Conservation (phyloP, 768 basidiomycete genomes). For the Termitomyces titanicus region DNA sequence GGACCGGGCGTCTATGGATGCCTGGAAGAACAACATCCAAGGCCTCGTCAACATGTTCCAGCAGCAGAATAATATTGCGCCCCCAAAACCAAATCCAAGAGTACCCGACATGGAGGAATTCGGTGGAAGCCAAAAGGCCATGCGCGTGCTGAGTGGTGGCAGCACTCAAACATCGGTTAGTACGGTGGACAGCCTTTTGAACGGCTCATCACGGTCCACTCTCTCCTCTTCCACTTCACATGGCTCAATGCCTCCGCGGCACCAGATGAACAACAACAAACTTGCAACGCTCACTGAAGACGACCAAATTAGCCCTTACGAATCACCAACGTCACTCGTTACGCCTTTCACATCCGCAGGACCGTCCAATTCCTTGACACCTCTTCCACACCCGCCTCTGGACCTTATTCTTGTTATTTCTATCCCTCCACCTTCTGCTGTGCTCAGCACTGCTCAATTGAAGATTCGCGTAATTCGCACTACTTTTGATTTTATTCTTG, state of each 20-base stretch:
- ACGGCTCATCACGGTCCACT: slow-evolving; percentile 63
- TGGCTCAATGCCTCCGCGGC: slow-evolving; percentile 44
- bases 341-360: slow-evolving; percentile 71
- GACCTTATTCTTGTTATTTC: slow-evolving; percentile 93
- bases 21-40: slow-evolving; percentile 85
- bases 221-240: slow-evolving; percentile 74
- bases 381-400: slow-evolving; percentile 81
- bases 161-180: slow-evolving; percentile 64
- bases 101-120: slow-evolving; percentile 69
- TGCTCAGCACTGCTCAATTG: slow-evolving; percentile 76
- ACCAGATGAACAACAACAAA: slow-evolving; percentile 39
- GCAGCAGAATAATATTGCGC: slow-evolving; percentile 37
- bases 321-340: slow-evolving; percentile 54
- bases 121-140: slow-evolving; percentile 70
- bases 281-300: slow-evolving; percentile 69
- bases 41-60: slow-evolving; percentile 72
- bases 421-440: slow-evolving; percentile 68
- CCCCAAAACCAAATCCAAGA: slow-evolving; percentile 35
- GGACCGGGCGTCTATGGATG: slow-evolving; percentile 82
- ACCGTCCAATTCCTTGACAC: slow-evolving; percentile 76
- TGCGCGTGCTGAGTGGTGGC: slow-evolving; percentile 72
- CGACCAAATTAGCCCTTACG: slow-evolving; percentile 60
- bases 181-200: slow-evolving; percentile 66
- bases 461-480: slow-evolving; percentile 88
- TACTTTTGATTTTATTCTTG: slow-evolving; percentile 83